A percentile compares a stretch with the other conserved stretches of the same genome.
Conservation (phyloP, 257 asterid genomes). For the Capsicum rhomboideum region DNA sequence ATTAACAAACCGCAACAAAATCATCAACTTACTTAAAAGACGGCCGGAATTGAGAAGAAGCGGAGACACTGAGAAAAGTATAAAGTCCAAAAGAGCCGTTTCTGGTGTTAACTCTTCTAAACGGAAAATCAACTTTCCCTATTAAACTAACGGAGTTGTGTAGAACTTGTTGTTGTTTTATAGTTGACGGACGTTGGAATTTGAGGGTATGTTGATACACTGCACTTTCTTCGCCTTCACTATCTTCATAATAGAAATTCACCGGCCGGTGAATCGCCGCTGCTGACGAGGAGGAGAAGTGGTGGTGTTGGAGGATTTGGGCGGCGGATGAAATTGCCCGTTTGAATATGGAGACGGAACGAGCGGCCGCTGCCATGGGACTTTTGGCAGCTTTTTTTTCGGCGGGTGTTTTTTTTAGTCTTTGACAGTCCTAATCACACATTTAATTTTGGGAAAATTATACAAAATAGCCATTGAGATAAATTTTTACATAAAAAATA, state of each 20-base stretch:
- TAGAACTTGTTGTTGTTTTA: constrained; percentile 13
- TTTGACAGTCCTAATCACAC: not conserved
- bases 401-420: not conserved
- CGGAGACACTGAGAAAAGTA: constrained; percentile 29
- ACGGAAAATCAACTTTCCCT: constrained; percentile 29
- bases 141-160: constrained; percentile 62
- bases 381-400: not conserved
- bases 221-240: constrained; percentile 32
- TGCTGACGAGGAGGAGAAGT: constrained; percentile 27
- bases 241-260: constrained; percentile 12
- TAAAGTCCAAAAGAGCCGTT: constrained; percentile 23
- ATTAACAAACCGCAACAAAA: not conserved
- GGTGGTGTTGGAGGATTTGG: not conserved
- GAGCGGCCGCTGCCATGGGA: not conserved
- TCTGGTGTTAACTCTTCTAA: constrained; percentile 9
- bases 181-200: constrained; percentile 53
- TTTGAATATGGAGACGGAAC: constrained; percentile 7
- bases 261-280: constrained; percentile 13
- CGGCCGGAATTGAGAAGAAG: constrained; percentile 11
- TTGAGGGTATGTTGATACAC: constrained; percentile 51
- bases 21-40: constrained; percentile 28
- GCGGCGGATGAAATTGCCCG: constrained; percentile 1
- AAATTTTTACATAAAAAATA: no score
- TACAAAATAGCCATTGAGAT: no score
- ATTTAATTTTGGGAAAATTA: no score